Percentiles rank a stretch among this genome's conserved stretches.
Conservation (phyloP, 2,329 filamentous ascomycete species). For the Atkinsonella hypoxylon region DNA sequence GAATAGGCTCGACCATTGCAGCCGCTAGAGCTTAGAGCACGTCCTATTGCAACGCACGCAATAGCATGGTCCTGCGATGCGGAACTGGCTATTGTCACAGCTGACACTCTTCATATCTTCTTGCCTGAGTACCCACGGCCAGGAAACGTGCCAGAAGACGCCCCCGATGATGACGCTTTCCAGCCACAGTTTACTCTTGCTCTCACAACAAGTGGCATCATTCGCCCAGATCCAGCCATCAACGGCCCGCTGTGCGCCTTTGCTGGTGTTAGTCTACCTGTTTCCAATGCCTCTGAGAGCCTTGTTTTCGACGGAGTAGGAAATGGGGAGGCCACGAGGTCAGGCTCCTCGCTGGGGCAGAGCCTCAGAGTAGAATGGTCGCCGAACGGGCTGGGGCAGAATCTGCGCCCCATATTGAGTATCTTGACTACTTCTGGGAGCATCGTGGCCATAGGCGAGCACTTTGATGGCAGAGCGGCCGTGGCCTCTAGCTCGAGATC, state of each 20-base stretch:
- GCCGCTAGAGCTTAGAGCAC: conserved; percentile 29
- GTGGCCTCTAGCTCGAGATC: conserved; percentile 20
- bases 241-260: conserved; percentile 33
- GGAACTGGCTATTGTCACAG: conserved; percentile 43
- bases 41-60: conserved; percentile 31
- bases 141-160: conserved; percentile 13
- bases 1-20: conserved; percentile 34
- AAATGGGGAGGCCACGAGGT: conserved; percentile 31
- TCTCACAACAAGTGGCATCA: conserved; percentile 20
- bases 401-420: conserved; percentile 38
- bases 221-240: conserved; percentile 29
- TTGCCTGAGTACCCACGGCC: conserved; percentile 31
- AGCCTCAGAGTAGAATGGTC: conserved; percentile 44
- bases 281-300: conserved; percentile 13
- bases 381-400: conserved; percentile 43
- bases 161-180: conserved; percentile 15
- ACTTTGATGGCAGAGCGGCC: conserved; percentile 18
- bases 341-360: conserved; percentile 41
- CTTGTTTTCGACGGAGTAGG: conserved; percentile 31
- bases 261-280: conserved; percentile 22
- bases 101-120: conserved; percentile 41
- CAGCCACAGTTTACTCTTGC: conserved; percentile 22
- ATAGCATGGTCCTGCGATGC: conserved; percentile 44
- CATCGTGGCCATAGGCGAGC: conserved; percentile 40
- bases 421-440: conserved; percentile 38